Percentiles rank a stretch among this genome's conserved stretches.
Evolutionary conservation across 2,329 filamentous ascomycete species (phyloP).

Genomic region (Leptographium wingfieldii): DNA sequence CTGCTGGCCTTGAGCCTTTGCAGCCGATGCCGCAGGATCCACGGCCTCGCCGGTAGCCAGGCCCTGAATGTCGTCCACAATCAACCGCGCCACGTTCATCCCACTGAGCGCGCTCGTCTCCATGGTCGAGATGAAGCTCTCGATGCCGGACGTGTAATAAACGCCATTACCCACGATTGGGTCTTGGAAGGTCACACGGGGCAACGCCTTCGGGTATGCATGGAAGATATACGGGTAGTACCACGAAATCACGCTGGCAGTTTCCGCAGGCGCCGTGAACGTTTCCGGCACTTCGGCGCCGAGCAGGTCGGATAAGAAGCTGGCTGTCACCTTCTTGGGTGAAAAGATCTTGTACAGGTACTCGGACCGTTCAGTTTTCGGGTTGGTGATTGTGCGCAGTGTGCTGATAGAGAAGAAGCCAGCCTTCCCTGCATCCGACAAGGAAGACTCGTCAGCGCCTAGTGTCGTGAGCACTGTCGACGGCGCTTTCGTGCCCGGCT

Average conservation of each 20-base stretch:
- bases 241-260: slow-evolving; percentile 54
- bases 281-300: slow-evolving; percentile 32
- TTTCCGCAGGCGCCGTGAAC: slow-evolving; percentile 17
- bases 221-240: slow-evolving; percentile 66
- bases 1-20: background rate
- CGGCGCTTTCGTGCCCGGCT: slow-evolving; percentile 46
- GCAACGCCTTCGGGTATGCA: slow-evolving; percentile 75
- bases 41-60: slow-evolving; percentile 7
- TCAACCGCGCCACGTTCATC: slow-evolving; percentile 63
- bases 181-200: slow-evolving; percentile 78
- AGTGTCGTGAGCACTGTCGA: slow-evolving; percentile 75
- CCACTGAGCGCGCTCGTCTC: slow-evolving; percentile 91
- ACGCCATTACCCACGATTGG: slow-evolving; percentile 53
- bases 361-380: slow-evolving; percentile 38
- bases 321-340: slow-evolving; percentile 35
- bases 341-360: slow-evolving; percentile 56
- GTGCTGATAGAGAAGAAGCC: slow-evolving; percentile 82
- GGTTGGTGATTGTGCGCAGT: slow-evolving; percentile 51
- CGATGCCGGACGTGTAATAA: slow-evolving; percentile 66
- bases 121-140: slow-evolving; percentile 95
- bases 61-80: slow-evolving; percentile 41
- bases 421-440: slow-evolving; percentile 50
- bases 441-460: slow-evolving; percentile 39
- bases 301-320: slow-evolving; percentile 41
- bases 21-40: background rate